phyloP scores from a whole-genome alignment of 2,329 filamentous ascomycete species.

The Didymella pinodella region DNA sequence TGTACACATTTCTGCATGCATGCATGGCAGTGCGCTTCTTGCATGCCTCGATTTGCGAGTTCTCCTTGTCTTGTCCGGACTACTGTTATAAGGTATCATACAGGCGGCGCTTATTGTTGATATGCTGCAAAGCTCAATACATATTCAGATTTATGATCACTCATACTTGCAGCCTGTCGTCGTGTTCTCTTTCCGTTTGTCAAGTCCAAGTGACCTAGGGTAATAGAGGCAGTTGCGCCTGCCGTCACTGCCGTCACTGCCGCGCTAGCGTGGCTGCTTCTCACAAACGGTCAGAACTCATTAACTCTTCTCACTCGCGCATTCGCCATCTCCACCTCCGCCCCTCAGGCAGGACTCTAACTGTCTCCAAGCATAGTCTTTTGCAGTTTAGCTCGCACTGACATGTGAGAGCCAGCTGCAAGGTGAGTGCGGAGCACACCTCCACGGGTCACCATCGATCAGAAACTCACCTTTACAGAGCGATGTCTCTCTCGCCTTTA shows the following conservation, averaged over 20 bases:
- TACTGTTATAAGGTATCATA: constrained; percentile 13
- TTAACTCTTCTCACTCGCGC: not conserved
- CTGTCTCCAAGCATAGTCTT: not conserved
- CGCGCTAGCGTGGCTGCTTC: not conserved
- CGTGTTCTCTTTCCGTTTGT: not conserved
- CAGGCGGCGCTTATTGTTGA: constrained; percentile 17
- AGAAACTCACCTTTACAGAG: not conserved
- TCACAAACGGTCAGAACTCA: not conserved
- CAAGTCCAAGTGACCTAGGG: not conserved
- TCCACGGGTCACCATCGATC: too few species aligned
- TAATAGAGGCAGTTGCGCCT: not conserved
- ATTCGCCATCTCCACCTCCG: not conserved
- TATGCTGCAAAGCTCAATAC: constrained; percentile 19
- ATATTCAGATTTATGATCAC: constrained; percentile 19
- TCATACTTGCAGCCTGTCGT: not conserved
- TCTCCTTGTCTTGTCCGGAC: constrained; percentile 1
- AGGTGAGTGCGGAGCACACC: not conserved
- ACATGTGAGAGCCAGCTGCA: not conserved
- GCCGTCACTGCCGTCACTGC: constrained; percentile 2
- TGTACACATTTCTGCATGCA: constrained; percentile 27
- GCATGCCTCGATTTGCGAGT: constrained; percentile 24
- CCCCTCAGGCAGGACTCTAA: not conserved
- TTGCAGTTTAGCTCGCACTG: not conserved
- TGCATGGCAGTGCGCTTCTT: constrained; percentile 40
- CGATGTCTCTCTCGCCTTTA: not conserved